These are phyloP conservation scores for Wallemia mellicola DNA, from an alignment of 1,284 basidiomycete species.

Conservation along the genomic window DNA sequence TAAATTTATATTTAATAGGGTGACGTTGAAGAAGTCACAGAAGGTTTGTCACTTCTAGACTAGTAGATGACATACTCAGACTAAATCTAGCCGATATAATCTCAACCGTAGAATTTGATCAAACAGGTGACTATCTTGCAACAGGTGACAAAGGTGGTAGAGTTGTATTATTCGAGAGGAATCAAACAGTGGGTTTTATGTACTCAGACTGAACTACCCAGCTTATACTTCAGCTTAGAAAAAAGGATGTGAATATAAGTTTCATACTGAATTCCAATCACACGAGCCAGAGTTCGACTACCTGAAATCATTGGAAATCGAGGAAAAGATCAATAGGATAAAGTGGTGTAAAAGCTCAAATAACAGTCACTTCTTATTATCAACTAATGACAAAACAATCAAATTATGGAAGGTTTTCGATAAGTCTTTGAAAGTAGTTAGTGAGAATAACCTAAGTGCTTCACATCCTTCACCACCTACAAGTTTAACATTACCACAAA, in stretches of 20 bases:
- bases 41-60: conserved; percentile 29
- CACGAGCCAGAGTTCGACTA: conserved; percentile 99
- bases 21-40: conserved; percentile 94
- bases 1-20: conserved; percentile 8
- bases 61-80: conserved; percentile 1
- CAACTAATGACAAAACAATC: conserved; percentile 99
- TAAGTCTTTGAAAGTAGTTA: conserved; percentile 80
- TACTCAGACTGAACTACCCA: conserved; percentile 1
- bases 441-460: conserved; percentile 80
- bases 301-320: conserved; percentile 96
- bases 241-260: conserved; percentile 99
- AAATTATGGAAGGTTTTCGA: conserved; percentile 99
- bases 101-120: conserved; percentile 97
- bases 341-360: conserved; percentile 99
- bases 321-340: conserved; percentile 99
- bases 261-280: conserved; percentile 98
- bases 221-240: conserved; percentile 31
- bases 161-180: conserved; percentile 93
- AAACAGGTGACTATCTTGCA: conserved; percentile 94
- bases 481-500: conserved; percentile 21
- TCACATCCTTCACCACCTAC: conserved; percentile 32
- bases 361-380: conserved; percentile 80
- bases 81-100: conserved; percentile 63
- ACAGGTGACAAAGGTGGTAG: conserved; percentile 98
- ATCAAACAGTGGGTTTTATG: conserved; percentile 49